phyloP scores from a whole-genome alignment of 495 filamentous ascomycete species.

The Aspergillus taichungensis region DNA sequence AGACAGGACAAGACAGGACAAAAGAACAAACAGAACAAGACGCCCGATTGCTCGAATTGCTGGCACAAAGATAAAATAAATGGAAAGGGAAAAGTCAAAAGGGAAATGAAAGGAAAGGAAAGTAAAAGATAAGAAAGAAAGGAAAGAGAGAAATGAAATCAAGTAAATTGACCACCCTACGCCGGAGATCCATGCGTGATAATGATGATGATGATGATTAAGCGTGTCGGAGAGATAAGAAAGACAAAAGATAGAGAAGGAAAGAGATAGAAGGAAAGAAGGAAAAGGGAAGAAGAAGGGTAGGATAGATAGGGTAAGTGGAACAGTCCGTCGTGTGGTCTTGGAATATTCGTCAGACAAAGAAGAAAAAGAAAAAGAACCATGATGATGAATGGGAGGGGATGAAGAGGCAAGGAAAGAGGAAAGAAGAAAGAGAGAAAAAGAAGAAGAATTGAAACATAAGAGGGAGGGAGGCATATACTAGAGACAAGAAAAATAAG shows the following conservation, averaged over 20 bases:
- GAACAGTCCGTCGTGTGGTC: no score
- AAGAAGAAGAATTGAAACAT: background rate
- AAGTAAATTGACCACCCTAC: conserved; percentile 1
- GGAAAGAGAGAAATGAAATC: background rate
- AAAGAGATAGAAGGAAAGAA: background rate
- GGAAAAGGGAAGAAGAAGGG: background rate
- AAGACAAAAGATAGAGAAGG: background rate
- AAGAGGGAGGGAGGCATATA: background rate
- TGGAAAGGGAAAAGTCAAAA: background rate
- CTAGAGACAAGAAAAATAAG: background rate
- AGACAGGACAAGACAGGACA: no score
- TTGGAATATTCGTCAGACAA: background rate
- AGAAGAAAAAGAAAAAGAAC: background rate
- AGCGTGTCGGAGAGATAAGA: background rate
- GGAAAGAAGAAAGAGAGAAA: conserved; percentile 1
- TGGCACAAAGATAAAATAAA: background rate
- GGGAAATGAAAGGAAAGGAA: background rate
- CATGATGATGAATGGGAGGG: background rate
- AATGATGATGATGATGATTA: conserved; percentile 1
- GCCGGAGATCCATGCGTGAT: conserved; percentile 11
- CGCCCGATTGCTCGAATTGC: no score
- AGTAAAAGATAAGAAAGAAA: background rate
- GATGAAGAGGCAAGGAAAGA: background rate
- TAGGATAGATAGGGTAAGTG: background rate
- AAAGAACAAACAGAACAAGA: no score